Evolutionary conservation across 2,329 filamentous ascomycete genomes (phyloP).

Genomic region (Exophiala alcalophila): DNA sequence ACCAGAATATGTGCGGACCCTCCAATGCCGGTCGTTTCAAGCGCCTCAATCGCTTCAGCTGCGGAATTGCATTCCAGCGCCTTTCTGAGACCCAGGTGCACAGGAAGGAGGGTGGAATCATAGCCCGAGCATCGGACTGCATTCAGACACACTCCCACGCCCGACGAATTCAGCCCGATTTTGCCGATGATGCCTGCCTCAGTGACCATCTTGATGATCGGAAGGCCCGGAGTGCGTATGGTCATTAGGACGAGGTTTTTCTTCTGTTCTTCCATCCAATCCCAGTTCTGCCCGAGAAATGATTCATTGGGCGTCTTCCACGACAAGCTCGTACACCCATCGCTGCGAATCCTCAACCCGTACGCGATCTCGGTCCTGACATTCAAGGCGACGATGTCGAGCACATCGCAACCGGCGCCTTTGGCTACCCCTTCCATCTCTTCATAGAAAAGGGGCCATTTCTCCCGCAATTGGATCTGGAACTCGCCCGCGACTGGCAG

Average conservation of each 20-base stretch:
- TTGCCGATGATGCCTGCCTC: conserved; percentile 46
- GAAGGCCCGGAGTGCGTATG: conserved; percentile 44
- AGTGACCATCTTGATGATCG: conserved; percentile 53
- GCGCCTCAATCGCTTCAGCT: conserved; percentile 48
- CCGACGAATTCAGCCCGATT: conserved; percentile 45
- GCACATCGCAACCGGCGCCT: conserved; percentile 45
- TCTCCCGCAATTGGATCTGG: conserved; percentile 35
- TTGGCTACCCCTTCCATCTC: conserved; percentile 50
- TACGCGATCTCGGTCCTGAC: conserved; percentile 58
- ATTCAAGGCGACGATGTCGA: conserved; percentile 57
- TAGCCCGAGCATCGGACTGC: conserved; percentile 52
- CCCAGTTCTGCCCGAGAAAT: conserved; percentile 57
- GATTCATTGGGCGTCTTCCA: conserved; percentile 43
- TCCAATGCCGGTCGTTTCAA: conserved; percentile 48
- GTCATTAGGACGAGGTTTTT: conserved; percentile 50
- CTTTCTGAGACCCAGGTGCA: conserved; percentile 53
- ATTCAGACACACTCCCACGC: conserved; percentile 56
- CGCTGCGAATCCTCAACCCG: conserved; percentile 46
- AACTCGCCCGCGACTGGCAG: conserved; percentile 39
- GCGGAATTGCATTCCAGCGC: conserved; percentile 48
- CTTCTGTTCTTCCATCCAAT: conserved; percentile 50
- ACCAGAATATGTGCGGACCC: conserved; percentile 53
- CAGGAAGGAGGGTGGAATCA: conserved; percentile 46
- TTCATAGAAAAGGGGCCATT: conserved; percentile 31
- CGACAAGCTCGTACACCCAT: conserved; percentile 56